Conservation (phyloP, 805 yeast species). For the Pichia deserticola region DNA sequence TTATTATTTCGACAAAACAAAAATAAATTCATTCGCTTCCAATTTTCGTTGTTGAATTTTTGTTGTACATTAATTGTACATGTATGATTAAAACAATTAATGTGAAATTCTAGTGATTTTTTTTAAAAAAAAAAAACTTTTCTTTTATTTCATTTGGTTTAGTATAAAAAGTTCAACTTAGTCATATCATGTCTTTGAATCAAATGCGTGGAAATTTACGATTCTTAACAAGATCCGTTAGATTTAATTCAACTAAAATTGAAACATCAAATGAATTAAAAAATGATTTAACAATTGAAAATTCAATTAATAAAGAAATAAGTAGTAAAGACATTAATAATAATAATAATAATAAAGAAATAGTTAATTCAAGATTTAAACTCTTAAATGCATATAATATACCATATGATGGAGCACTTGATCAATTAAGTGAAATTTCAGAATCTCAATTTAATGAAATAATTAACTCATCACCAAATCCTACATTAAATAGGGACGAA, state of each 20-base stretch:
- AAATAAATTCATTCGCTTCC: no score
- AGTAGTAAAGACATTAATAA: background rate
- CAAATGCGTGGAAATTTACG: background rate
- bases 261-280: background rate
- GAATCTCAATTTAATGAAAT: conserved; percentile 22
- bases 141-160: no score
- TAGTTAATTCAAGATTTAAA: background rate
- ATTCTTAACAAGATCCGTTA: conserved; percentile 1
- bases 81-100: no score
- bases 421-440: conserved; percentile 17
- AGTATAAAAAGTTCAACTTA: no score
- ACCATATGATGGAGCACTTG: conserved; percentile 9
- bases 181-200: no score
- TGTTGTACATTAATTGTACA: no score
- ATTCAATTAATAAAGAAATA: no score
- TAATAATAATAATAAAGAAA: background rate
- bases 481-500: conserved; percentile 25
- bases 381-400: conserved; percentile 6
- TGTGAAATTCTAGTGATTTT: no score
- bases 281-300: no score
- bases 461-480: conserved; percentile 19
- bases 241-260: conserved; percentile 1
- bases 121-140: no score
- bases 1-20: no score
- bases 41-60: no score